These are phyloP conservation scores for Halophytophthora polymorphica DNA, from an alignment of 352 stramenopile genomes.

Conservation along the genomic window DNA sequence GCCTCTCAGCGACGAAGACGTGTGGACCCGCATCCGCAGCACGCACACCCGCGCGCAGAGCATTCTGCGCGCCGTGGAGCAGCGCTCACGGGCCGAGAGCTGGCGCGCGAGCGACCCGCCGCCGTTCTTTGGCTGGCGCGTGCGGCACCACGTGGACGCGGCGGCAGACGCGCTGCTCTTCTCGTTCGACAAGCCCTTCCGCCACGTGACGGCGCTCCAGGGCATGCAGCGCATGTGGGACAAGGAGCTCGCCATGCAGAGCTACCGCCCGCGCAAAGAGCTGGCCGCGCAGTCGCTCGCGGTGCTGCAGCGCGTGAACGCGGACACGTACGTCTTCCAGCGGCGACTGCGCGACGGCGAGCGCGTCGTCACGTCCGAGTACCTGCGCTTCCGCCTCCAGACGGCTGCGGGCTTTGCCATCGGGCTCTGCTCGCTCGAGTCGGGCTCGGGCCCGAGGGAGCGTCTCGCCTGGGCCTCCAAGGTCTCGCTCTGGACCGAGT, in stretches of 20 bases:
- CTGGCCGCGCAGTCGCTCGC: conserved; percentile 25
- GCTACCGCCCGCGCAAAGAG: conserved; percentile 30
- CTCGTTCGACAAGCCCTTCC: conserved; percentile 49
- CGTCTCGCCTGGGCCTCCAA: conserved; percentile 28
- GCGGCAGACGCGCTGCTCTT: conserved; percentile 35
- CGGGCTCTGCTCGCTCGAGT: conserved; percentile 21
- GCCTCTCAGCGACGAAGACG: conserved; percentile 18
- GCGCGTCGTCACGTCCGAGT: conserved; percentile 25
- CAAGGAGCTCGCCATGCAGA: conserved; percentile 33
- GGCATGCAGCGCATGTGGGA: conserved; percentile 44
- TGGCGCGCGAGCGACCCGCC: conserved; percentile 13
- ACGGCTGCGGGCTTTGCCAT: conserved; percentile 23
- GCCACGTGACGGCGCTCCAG: conserved; percentile 29
- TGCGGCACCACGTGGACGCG: conserved; percentile 30
- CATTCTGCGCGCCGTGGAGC: conserved; percentile 24
- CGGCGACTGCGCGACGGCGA: conserved; percentile 16
- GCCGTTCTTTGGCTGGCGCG: conserved; percentile 49
- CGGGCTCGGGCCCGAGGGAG: neutral
- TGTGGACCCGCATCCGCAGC: conserved; percentile 15
- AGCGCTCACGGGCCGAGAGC: conserved; percentile 1
- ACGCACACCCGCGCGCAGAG: conserved; percentile 25
- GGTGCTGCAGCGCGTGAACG: conserved; percentile 42
- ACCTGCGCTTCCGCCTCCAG: conserved; percentile 47
- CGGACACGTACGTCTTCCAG: conserved; percentile 48
- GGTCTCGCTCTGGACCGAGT: conserved; percentile 31